A percentile compares a stretch with the other conserved stretches of the same genome.
These are phyloP conservation scores for Acanthamoeba lenticulata DNA, from an alignment of 208 protist species.

Conservation along the genomic window DNA sequence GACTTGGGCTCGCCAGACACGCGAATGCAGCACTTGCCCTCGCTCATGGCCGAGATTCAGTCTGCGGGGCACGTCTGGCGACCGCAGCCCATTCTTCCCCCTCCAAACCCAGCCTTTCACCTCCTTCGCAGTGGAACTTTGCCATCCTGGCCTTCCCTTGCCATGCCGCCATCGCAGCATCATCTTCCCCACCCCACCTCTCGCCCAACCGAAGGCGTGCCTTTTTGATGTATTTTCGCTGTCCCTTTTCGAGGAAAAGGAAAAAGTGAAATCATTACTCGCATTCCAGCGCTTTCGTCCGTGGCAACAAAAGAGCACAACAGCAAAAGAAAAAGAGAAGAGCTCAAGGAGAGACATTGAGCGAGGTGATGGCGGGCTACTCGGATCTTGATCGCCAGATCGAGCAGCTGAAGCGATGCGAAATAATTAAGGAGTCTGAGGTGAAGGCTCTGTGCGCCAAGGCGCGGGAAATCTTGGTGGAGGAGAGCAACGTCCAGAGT, in stretches of 20 bases:
- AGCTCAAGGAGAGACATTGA: neutral
- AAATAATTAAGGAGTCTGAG: slow-evolving; percentile 92
- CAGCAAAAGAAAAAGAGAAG: neutral
- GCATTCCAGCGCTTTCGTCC: neutral
- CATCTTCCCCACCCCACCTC: no score
- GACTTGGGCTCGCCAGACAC: neutral
- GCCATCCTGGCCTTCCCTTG: neutral
- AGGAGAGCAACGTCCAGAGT: slow-evolving; percentile 93
- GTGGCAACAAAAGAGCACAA: neutral
- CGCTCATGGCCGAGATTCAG: neutral
- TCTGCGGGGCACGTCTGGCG: neutral
- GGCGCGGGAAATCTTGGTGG: slow-evolving; percentile 92
- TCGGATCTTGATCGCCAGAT: slow-evolving; percentile 96
- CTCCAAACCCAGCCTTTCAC: neutral
- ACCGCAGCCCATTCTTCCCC: neutral
- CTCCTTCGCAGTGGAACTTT: neutral
- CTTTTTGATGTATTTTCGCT: no score
- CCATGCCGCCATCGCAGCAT: no score
- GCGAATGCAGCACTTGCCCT: neutral
- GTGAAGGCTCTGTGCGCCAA: slow-evolving; percentile 92
- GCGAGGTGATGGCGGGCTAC: slow-evolving; percentile 36
- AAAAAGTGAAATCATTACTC: neutral
- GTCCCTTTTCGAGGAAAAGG: neutral
- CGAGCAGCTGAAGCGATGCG: slow-evolving; percentile 95
- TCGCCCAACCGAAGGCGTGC: no score